Conservation (phyloP, 2,329 filamentous ascomycete genomes). For the Colletotrichum costaricense region DNA sequence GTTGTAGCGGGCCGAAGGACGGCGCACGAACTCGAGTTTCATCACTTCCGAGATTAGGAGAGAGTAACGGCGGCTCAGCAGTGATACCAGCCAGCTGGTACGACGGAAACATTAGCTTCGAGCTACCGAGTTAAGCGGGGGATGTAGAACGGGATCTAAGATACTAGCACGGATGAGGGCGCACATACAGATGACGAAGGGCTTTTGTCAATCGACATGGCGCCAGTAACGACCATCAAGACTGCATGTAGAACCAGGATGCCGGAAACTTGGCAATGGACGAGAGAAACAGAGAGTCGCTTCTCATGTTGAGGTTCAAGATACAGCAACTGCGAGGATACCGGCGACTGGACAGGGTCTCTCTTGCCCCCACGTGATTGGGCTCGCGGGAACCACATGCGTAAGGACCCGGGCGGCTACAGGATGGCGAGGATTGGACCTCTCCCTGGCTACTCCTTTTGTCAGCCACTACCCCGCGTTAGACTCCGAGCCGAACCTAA, state of each 20-base stretch:
- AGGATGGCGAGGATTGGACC: too few relatives aligned
- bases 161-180: background rate
- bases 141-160: background rate
- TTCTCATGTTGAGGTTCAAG: too few relatives aligned
- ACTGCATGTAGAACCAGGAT: background rate
- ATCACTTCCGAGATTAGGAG: too few relatives aligned
- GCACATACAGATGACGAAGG: background rate
- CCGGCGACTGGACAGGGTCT: too few relatives aligned
- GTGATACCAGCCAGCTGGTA: background rate
- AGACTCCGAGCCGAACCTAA: too few relatives aligned
- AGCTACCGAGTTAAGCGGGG: background rate
- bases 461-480: too few relatives aligned
- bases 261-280: background rate
- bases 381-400: too few relatives aligned
- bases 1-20: background rate
- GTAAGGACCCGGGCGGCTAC: too few relatives aligned
- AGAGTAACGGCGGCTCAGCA: background rate
- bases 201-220: background rate
- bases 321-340: too few relatives aligned
- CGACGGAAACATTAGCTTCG: background rate
- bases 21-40: background rate
- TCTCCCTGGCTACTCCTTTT: too few relatives aligned
- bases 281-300: background rate
- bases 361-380: too few relatives aligned
- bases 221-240: background rate